These are phyloP conservation scores for Capronia epimyces DNA, from an alignment of 2,329 filamentous ascomycete genomes.

Conservation along the genomic window DNA sequence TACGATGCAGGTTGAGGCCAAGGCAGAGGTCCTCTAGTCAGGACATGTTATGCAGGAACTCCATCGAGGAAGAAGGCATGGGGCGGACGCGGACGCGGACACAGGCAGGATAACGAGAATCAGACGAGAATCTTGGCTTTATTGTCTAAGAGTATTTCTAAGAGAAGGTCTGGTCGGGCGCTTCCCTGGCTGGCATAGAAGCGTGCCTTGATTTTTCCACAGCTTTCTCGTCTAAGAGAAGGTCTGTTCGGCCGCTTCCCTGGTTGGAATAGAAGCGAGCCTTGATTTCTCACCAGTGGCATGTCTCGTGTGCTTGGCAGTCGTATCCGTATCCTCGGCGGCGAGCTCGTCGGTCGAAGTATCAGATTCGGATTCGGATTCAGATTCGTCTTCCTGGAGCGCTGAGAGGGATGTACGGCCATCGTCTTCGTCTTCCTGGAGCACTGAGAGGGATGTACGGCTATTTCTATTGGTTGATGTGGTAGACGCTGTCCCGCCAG, in stretches of 20 bases:
- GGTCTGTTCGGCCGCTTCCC: conserved; percentile 28
- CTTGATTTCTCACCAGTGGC: not conserved
- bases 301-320: conserved; percentile 6
- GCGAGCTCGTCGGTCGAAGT: conserved; percentile 8
- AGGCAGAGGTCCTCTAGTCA: too few relatives aligned
- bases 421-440: conserved; percentile 4
- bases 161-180: conserved; percentile 31
- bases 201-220: not conserved
- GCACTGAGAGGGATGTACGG: conserved; percentile 4
- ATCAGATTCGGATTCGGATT: too few relatives aligned
- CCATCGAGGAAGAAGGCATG: too few relatives aligned
- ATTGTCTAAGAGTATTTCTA: too few relatives aligned
- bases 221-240: too few relatives aligned
- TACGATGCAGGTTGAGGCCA: too few relatives aligned
- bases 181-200: not conserved
- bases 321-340: conserved; percentile 8
- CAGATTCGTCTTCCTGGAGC: conserved; percentile 2
- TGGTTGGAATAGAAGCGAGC: not conserved
- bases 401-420: conserved; percentile 6
- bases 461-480: conserved; percentile 6
- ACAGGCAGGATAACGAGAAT: too few relatives aligned
- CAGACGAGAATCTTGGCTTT: too few relatives aligned
- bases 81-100: too few relatives aligned
- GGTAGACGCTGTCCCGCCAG: not conserved
- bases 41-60: too few relatives aligned